Evolutionary conservation across 495 filamentous ascomycete genomes (phyloP).

Genomic region (Articulospora tetracladia): DNA sequence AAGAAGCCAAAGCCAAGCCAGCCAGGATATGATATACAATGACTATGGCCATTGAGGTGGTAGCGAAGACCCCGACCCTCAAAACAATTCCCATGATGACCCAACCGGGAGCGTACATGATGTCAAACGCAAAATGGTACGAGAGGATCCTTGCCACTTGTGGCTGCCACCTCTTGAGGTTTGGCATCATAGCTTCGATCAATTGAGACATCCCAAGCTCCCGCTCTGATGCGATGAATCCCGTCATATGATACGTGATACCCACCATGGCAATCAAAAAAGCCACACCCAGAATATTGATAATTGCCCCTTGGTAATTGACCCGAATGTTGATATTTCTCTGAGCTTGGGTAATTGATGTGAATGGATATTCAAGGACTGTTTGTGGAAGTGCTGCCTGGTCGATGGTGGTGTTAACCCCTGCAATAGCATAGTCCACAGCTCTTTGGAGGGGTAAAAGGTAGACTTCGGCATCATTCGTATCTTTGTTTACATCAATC

Average conservation of each 20-base stretch:
- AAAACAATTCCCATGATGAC: slow-evolving; percentile 61
- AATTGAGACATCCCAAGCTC: slow-evolving; percentile 77
- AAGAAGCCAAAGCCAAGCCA: slow-evolving; percentile 62
- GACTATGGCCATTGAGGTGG: slow-evolving; percentile 51
- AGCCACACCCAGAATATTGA: slow-evolving; percentile 61
- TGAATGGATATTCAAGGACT: slow-evolving; percentile 69
- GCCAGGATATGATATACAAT: slow-evolving; percentile 60
- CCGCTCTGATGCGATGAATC: slow-evolving; percentile 71
- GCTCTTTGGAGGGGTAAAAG: slow-evolving; percentile 73
- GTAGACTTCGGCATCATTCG: slow-evolving; percentile 70
- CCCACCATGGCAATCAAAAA: slow-evolving; percentile 67
- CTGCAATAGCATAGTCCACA: slow-evolving; percentile 68
- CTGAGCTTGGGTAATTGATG: slow-evolving; percentile 60
- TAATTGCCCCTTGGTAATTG: slow-evolving; percentile 65
- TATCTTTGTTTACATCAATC: slow-evolving; percentile 52
- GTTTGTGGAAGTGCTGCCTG: slow-evolving; percentile 37
- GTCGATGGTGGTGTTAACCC: slow-evolving; percentile 37
- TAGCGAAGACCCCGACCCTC: slow-evolving; percentile 55
- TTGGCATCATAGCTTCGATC: slow-evolving; percentile 79
- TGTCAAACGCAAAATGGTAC: slow-evolving; percentile 63
- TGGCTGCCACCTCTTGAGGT: slow-evolving; percentile 56
- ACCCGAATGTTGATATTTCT: slow-evolving; percentile 54
- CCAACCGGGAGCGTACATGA: slow-evolving; percentile 69
- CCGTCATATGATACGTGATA: slow-evolving; percentile 68
- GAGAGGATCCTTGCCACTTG: slow-evolving; percentile 64